A percentile compares a stretch with the other conserved stretches of the same genome.
Conservation (phyloP, 371 early-diverging fungal genomes). For the Gilbertella persicaria region DNA sequence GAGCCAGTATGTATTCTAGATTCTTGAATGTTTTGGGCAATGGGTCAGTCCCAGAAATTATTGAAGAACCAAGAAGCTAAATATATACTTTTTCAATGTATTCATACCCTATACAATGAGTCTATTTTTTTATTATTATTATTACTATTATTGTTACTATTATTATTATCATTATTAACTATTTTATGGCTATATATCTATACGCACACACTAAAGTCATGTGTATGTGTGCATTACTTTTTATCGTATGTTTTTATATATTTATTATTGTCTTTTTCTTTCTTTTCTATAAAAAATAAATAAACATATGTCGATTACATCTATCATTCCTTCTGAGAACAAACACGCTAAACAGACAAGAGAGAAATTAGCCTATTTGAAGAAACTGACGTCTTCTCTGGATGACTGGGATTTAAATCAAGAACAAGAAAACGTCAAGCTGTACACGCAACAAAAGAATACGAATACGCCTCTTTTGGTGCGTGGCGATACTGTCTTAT, state of each 20-base stretch:
- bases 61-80: constrained; percentile 1
- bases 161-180: constrained; percentile 2
- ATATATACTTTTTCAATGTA: neutral
- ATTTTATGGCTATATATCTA: neutral
- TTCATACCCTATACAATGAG: too few species aligned
- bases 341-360: constrained; percentile 18
- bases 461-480: constrained; percentile 15
- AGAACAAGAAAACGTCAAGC: constrained; percentile 13
- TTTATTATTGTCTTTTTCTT: neutral
- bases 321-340: constrained; percentile 7
- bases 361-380: constrained; percentile 12
- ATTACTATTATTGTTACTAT: constrained; percentile 5
- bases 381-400: constrained; percentile 12
- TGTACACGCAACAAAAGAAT: constrained; percentile 17
- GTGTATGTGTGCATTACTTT: neutral
- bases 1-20: constrained; percentile 48
- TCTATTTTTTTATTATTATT: neutral
- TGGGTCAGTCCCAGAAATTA: constrained; percentile 15
- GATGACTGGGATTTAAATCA: constrained; percentile 21
- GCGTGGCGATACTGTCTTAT: constrained; percentile 26
- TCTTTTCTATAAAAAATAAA: neutral
- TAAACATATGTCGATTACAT: neutral
- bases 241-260: neutral
- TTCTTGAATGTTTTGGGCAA: constrained; percentile 29
- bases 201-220: neutral